Evolutionary conservation across 768 basidiomycete species (phyloP).

Genomic region (Pulveroboletus sp.): DNA sequence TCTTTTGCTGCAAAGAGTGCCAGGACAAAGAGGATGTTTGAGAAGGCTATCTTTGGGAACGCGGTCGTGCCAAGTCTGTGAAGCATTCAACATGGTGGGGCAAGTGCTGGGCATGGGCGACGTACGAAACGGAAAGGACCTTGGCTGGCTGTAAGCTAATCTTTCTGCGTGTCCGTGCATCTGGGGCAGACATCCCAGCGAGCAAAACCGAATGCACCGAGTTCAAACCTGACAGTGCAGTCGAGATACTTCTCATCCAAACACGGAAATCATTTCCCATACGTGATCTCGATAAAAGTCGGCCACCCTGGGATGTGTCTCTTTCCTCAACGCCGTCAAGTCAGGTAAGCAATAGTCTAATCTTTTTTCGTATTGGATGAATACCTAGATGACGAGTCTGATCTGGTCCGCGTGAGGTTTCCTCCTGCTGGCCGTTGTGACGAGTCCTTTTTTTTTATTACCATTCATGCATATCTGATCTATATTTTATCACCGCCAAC

Average conservation of each 20-base stretch:
- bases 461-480: slow-evolving; percentile 96
- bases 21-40: slow-evolving; percentile 62
- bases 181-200: slow-evolving; percentile 54
- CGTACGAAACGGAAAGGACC: slow-evolving; percentile 55
- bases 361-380: slow-evolving; percentile 42
- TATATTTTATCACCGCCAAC: slow-evolving; percentile 6
- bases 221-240: not conserved
- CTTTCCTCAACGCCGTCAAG: slow-evolving; percentile 4
- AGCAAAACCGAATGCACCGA: slow-evolving; percentile 6
- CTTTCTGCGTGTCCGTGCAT: slow-evolving; percentile 65
- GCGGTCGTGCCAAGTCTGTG: slow-evolving; percentile 51
- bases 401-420: slow-evolving; percentile 56
- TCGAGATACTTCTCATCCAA: not conserved
- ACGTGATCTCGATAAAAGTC: slow-evolving; percentile 1
- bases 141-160: slow-evolving; percentile 57
- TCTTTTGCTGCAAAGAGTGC: slow-evolving; percentile 65
- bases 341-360: no score
- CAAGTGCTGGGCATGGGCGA: slow-evolving; percentile 5
- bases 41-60: slow-evolving; percentile 54
- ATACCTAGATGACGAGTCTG: slow-evolving; percentile 80
- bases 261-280: slow-evolving; percentile 23
- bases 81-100: slow-evolving; percentile 3
- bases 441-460: slow-evolving; percentile 58
- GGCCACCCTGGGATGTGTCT: slow-evolving; percentile 10
- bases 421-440: slow-evolving; percentile 56